phyloP scores from a whole-genome alignment of 2,329 filamentous ascomycete genomes.

The Fusarium nodosum region DNA sequence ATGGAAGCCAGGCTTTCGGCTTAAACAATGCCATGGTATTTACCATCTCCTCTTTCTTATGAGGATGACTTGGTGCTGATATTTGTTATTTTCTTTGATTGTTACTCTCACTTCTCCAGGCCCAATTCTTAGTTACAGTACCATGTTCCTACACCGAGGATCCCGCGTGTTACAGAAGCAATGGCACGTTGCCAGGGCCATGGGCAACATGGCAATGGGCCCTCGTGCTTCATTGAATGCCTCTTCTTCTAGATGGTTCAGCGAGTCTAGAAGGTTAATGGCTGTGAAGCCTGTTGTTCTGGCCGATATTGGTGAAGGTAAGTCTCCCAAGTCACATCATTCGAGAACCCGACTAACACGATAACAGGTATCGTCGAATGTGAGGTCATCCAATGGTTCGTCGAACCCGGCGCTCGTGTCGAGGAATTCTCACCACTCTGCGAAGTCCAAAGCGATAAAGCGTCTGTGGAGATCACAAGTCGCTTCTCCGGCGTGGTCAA shows the following conservation, averaged over 20 bases:
- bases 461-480: slow-evolving; percentile 90
- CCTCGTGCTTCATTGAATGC: slow-evolving; percentile 49
- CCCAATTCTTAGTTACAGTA: slow-evolving; percentile 28
- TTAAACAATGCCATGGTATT: slow-evolving; percentile 43
- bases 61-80: slow-evolving; percentile 27
- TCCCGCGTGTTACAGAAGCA: slow-evolving; percentile 65
- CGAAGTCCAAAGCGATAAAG: slow-evolving; percentile 99
- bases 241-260: slow-evolving; percentile 61
- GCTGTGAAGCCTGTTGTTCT: slow-evolving; percentile 84
- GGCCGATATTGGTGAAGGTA: slow-evolving; percentile 89
- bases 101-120: slow-evolving; percentile 36
- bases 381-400: slow-evolving; percentile 99
- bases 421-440: slow-evolving; percentile 98
- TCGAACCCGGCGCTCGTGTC: slow-evolving; percentile 92
- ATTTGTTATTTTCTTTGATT: slow-evolving; percentile 29
- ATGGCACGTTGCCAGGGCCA: slow-evolving; percentile 62
- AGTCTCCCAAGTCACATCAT: slow-evolving; percentile 36
- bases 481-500: slow-evolving; percentile 96
- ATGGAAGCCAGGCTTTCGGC: slow-evolving; percentile 54
- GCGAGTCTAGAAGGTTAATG: slow-evolving; percentile 62
- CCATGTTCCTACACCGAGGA: slow-evolving; percentile 69
- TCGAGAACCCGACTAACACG: slow-evolving; percentile 27
- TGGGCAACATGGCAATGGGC: slow-evolving; percentile 54
- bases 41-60: slow-evolving; percentile 42
- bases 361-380: slow-evolving; percentile 91